Conservation (phyloP, 2,329 filamentous ascomycete species). For the Bipolaris cookei region DNA sequence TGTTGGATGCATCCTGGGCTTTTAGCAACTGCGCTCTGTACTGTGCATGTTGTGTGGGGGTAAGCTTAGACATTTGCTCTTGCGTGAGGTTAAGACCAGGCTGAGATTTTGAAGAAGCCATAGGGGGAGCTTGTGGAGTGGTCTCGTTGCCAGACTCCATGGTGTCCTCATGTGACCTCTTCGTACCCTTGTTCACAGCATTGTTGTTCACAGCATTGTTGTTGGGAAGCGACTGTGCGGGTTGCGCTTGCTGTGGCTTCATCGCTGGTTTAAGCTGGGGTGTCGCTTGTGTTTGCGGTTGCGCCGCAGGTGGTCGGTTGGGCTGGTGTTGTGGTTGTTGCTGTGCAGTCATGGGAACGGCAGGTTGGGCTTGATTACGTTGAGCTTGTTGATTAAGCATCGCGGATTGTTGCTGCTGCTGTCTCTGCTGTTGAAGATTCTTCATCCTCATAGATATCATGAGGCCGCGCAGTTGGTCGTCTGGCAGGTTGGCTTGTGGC, state of each 20-base stretch:
- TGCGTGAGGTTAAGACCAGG: conserved; percentile 40
- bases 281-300: conserved; percentile 30
- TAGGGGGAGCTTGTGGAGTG: conserved; percentile 45
- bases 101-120: conserved; percentile 44
- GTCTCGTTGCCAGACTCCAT: conserved; percentile 46
- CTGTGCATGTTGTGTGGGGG: conserved; percentile 41
- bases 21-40: conserved; percentile 43
- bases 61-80: conserved; percentile 45
- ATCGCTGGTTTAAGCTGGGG: conserved; percentile 31
- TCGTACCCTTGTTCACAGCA: conserved; percentile 37
- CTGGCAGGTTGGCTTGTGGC: conserved; percentile 36
- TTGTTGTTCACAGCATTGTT: conserved; percentile 30
- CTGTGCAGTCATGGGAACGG: conserved; percentile 12
- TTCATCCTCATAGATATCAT: conserved; percentile 36
- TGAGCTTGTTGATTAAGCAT: conserved; percentile 18
- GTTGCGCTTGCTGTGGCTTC: conserved; percentile 28
- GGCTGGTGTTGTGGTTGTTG: conserved; percentile 16
- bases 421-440: conserved; percentile 34
- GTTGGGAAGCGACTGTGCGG: conserved; percentile 25
- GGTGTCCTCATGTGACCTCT: conserved; percentile 52
- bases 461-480: conserved; percentile 37
- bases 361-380: conserved; percentile 16
- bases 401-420: conserved; percentile 18
- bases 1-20: conserved; percentile 43
- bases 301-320: conserved; percentile 32